A percentile compares a stretch with the other conserved stretches of the same genome.
phyloP scores from a whole-genome alignment of 1,284 basidiomycete species.

The Microbotryum lychnidis-dioicae region DNA sequence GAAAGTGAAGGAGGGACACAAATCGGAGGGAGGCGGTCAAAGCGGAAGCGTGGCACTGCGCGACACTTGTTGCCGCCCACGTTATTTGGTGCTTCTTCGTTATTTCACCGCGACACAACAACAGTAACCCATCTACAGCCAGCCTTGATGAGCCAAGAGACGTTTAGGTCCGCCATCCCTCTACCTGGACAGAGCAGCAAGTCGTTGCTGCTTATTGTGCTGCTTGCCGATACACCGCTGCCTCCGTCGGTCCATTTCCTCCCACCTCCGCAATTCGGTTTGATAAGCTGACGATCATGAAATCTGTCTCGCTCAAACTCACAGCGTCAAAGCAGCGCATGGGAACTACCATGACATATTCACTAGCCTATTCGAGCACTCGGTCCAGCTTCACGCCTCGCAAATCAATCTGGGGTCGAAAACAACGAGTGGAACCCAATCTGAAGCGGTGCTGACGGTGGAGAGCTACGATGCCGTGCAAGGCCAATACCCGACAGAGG shows the following conservation, averaged over 20 bases:
- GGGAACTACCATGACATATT: conserved; percentile 45
- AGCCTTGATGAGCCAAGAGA: too few species aligned
- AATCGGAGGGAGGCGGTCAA: neutral
- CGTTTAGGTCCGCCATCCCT: neutral
- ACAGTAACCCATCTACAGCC: neutral
- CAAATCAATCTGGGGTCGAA: neutral
- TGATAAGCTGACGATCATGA: neutral
- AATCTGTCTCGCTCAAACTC: neutral
- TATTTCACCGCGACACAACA: neutral
- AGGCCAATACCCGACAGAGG: conserved; percentile 43
- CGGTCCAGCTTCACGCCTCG: conserved; percentile 26
- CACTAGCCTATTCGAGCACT: conserved; percentile 38
- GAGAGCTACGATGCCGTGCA: conserved; percentile 47
- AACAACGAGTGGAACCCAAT: conserved; percentile 5
- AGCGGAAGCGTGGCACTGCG: neutral
- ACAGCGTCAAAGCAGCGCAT: conserved; percentile 36
- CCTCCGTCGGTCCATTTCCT: conserved; percentile 6
- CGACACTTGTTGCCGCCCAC: neutral
- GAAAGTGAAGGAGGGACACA: neutral
- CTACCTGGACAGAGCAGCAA: neutral
- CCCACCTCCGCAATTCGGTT: neutral
- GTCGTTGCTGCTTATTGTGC: conserved; percentile 21
- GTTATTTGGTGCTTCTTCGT: neutral
- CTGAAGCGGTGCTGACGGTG: conserved; percentile 39
- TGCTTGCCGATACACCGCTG: conserved; percentile 33